phyloP scores from a whole-genome alignment of 345 rosid genomes.

The Gynandropsis gynandra region DNA sequence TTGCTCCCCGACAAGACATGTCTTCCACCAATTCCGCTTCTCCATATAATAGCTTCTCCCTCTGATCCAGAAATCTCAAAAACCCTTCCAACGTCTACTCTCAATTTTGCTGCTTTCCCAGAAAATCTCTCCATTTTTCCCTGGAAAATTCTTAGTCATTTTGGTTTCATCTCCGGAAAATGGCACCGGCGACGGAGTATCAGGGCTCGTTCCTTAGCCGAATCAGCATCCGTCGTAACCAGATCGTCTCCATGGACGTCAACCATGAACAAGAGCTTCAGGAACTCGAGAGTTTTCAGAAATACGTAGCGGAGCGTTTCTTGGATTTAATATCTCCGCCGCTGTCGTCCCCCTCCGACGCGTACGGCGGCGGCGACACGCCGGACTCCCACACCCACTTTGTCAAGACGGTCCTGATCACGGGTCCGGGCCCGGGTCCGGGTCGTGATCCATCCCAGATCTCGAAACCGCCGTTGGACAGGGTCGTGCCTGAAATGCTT shows the following conservation, averaged over 20 bases:
- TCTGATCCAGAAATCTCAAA: slow-evolving; percentile 10
- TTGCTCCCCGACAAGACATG: slow-evolving; percentile 26
- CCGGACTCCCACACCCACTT: too few relatives aligned
- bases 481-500: slow-evolving; percentile 58
- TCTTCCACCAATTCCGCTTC: slow-evolving; percentile 21
- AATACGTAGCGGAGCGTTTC: slow-evolving; percentile 61
- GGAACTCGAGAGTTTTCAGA: slow-evolving; percentile 76
- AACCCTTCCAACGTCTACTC: neutral
- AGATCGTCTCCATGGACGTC: slow-evolving; percentile 72
- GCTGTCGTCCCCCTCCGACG: slow-evolving; percentile 1
- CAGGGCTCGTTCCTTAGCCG: slow-evolving; percentile 80
- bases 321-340: slow-evolving; percentile 37
- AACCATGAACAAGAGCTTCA: slow-evolving; percentile 73
- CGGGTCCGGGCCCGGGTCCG: slow-evolving; percentile 49
- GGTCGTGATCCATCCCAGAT: slow-evolving; percentile 55
- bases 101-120: slow-evolving; percentile 18
- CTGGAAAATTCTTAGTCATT: slow-evolving; percentile 3
- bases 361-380: slow-evolving; percentile 1
- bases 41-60: slow-evolving; percentile 16
- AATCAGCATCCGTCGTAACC: slow-evolving; percentile 81
- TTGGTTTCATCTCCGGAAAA: neutral
- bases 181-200: slow-evolving; percentile 59
- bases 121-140: neutral
- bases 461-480: slow-evolving; percentile 73
- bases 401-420: slow-evolving; percentile 57